Conservation (phyloP, 352 stramenopile species). For the Phytophthora macrochlamydospora region DNA sequence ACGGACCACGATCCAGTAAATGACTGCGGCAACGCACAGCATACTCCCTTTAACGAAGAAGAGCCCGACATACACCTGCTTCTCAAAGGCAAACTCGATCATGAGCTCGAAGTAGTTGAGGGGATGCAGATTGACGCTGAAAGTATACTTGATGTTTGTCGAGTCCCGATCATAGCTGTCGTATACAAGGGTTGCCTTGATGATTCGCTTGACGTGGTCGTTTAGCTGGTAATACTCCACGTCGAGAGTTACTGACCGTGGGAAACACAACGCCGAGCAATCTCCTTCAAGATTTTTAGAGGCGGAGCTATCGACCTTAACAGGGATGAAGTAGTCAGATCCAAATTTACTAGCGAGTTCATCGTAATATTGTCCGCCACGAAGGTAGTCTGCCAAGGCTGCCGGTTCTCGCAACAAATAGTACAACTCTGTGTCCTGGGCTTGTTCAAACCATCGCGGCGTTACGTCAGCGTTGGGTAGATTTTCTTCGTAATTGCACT, state of each 20-base stretch:
- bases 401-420: constrained; percentile 92
- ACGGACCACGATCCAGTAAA: constrained; percentile 92
- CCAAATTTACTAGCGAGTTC: constrained; percentile 54
- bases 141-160: constrained; percentile 86
- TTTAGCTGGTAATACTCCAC: constrained; percentile 96
- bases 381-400: constrained; percentile 89
- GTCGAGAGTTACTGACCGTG: constrained; percentile 91
- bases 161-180: constrained; percentile 94
- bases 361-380: constrained; percentile 74
- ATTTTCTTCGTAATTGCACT: constrained; percentile 95
- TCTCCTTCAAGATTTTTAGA: constrained; percentile 78
- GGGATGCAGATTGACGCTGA: constrained; percentile 91
- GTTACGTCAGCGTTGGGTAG: constrained; percentile 88
- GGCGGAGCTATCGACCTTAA: constrained; percentile 90
- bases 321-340: constrained; percentile 95
- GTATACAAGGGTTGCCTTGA: constrained; percentile 88
- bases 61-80: constrained; percentile 92
- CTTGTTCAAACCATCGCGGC: constrained; percentile 96
- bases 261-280: constrained; percentile 93
- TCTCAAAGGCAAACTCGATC: constrained; percentile 96
- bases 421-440: constrained; percentile 88
- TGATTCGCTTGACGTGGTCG: constrained; percentile 91
- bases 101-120: constrained; percentile 97
- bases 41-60: constrained; percentile 93
- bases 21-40: constrained; percentile 77